phyloP scores from a whole-genome alignment of 129 eudicot species.

The Logfia minima region DNA sequence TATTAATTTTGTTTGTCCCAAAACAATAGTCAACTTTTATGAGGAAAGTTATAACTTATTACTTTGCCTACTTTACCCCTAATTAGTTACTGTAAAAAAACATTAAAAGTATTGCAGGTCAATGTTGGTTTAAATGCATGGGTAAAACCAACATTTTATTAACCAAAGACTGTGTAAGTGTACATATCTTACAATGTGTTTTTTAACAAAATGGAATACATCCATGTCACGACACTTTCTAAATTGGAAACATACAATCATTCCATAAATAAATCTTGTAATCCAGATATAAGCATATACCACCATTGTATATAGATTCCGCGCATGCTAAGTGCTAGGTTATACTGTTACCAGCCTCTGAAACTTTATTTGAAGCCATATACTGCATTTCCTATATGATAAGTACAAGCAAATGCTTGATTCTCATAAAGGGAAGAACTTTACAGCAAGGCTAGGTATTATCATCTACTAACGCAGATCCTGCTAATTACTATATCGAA shows the following conservation, averaged over 20 bases:
- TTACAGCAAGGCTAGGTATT: background rate
- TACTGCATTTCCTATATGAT: conserved; percentile 15
- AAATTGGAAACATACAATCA: background rate
- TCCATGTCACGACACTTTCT: conserved; percentile 11
- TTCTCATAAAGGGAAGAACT: background rate
- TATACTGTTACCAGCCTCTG: background rate
- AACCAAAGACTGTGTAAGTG: background rate
- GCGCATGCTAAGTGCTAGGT: background rate
- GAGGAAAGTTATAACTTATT: background rate
- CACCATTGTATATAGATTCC: background rate
- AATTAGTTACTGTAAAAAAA: background rate
- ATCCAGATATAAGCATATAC: background rate
- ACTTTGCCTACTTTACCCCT: background rate
- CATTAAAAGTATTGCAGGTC: background rate
- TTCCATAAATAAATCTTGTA: conserved; percentile 6
- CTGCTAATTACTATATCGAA: background rate
- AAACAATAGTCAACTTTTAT: too few relatives aligned
- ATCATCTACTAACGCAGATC: background rate
- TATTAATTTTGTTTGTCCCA: background rate
- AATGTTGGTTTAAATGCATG: background rate
- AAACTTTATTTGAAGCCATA: background rate
- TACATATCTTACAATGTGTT: background rate
- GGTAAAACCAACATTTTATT: background rate
- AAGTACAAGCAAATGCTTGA: conserved; percentile 4
- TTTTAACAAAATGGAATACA: background rate